Evolutionary conservation across 1,284 basidiomycete species (phyloP), one percentile per base, ranked within the genome.

Genomic region (Rhodotorula sp.): DNA sequence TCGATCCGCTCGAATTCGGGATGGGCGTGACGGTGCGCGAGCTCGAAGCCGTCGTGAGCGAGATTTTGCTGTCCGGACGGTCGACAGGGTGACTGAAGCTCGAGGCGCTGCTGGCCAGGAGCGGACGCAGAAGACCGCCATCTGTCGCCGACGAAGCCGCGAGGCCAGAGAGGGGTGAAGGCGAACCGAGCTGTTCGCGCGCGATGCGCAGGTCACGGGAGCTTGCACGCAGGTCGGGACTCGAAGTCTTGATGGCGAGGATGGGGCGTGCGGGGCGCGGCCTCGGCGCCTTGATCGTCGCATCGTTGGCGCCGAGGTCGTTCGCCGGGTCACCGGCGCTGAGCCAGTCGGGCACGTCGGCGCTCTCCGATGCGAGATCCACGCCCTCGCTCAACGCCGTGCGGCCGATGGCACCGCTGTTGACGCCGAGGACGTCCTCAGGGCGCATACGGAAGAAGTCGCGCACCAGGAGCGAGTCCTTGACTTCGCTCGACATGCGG

Each of bases 371-470:
- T 10, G 46, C 23, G 12, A 54, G 42, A 9, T n/a, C 61, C 42
- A 21, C 16, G n/a, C 12, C 5, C 4, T 46, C 46, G 19, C 25
- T 41, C 54, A 64, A 53, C 21, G 60, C 53, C 3, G 71, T 25
- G 19, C 42, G 56, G 4, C 44, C 19, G n/a, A 52, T 42, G 17
- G 62, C 66, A 19, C 61, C 54, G n/a, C 46, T 48, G 23, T 55
- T 17, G 16, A 21, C 23, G 48, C 64, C 27, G 44, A 27, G 41
- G 9, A 17, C 19, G 49, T 58, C 68, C 23, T 71, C 61, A 17
- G 64, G 61, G 21, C 65, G 62, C 19, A 74, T 25, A 10, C 64
- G 59, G 61, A 77, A 77, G 68, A 77, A 77, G 23, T 74, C 67
- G 9, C 63, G 68, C 7, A 77, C 74, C 56, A 76, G 42, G 4